These are phyloP conservation scores for Abrus pulchellus DNA, from an alignment of 306 rosid species.

Conservation along the genomic window DNA sequence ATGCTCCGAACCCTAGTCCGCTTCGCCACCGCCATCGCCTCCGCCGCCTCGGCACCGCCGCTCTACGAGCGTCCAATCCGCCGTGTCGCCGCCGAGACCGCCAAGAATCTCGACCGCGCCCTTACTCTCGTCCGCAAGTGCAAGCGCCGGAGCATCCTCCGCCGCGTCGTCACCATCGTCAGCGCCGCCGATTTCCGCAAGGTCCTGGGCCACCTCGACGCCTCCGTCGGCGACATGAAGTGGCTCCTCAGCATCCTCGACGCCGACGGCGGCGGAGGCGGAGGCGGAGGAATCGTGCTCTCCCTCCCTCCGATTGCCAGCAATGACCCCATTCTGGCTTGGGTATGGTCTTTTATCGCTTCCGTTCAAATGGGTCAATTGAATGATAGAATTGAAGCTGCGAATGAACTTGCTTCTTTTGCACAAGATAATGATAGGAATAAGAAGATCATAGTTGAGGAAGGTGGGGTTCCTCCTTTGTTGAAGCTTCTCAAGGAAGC, in stretches of 20 bases:
- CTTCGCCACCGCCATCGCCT: constrained; percentile 54
- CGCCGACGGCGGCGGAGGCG: constrained; percentile 51
- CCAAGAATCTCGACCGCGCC: constrained; percentile 73
- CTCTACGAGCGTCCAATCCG: constrained; percentile 79
- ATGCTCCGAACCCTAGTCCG: constrained; percentile 77
- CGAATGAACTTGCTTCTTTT: constrained; percentile 65
- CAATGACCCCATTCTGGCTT: constrained; percentile 78
- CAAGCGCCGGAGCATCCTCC: constrained; percentile 68
- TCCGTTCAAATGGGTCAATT: constrained; percentile 75
- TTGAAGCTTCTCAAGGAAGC: constrained; percentile 74
- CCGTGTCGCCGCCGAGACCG: constrained; percentile 63
- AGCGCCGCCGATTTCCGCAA: constrained; percentile 68
- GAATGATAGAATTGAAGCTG: constrained; percentile 68
- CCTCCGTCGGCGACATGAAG: constrained; percentile 79
- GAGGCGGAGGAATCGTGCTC: constrained; percentile 55
- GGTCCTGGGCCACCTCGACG: constrained; percentile 54
- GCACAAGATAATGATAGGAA: constrained; percentile 76
- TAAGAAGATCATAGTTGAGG: constrained; percentile 78
- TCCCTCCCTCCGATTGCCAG: constrained; percentile 82
- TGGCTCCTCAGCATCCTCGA: constrained; percentile 75
- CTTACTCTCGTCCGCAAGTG: constrained; percentile 70
- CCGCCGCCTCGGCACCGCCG: constrained; percentile 53
- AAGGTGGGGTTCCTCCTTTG: constrained; percentile 71
- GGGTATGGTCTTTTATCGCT: constrained; percentile 86
- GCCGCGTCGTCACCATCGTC: constrained; percentile 71